Evolutionary conservation across 306 rosid genomes (phyloP).

Genomic region (Fagus crenata): DNA sequence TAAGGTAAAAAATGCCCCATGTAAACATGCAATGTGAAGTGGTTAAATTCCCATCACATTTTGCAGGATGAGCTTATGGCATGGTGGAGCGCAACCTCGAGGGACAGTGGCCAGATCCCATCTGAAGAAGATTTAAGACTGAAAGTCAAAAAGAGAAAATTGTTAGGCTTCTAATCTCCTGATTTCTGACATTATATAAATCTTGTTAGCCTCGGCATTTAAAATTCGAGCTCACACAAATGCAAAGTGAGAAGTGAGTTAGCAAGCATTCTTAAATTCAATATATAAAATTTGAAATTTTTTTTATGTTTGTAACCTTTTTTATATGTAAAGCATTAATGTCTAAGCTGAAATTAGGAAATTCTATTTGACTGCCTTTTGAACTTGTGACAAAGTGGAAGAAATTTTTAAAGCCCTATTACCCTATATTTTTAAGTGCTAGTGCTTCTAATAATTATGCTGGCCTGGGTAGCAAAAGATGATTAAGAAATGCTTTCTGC

Average conservation of each 20-base stretch:
- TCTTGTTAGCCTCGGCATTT: background rate
- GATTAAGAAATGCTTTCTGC: no score
- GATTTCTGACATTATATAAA: background rate
- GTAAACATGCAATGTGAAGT: background rate
- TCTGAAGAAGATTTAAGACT: conserved; percentile 55
- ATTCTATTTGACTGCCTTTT: background rate
- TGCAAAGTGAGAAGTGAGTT: background rate
- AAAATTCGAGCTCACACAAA: background rate
- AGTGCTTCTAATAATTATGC: no score
- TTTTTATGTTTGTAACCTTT: background rate
- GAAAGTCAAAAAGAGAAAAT: conserved; percentile 48
- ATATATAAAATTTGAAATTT: background rate
- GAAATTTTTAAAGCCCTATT: no score
- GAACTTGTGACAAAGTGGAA: background rate
- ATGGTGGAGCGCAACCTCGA: conserved; percentile 70
- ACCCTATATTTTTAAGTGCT: no score
- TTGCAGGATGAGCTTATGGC: conserved; percentile 88
- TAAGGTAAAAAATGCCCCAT: background rate
- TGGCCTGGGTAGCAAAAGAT: no score
- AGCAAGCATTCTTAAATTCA: background rate
- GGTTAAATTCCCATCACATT: conserved; percentile 9
- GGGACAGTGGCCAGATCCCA: conserved; percentile 46
- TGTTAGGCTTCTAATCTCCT: conserved; percentile 55
- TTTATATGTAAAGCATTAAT: background rate
- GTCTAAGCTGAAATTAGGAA: background rate